These are phyloP conservation scores for Botrytis fragariae DNA, from an alignment of 2,329 filamentous ascomycete species.

Conservation along the genomic window DNA sequence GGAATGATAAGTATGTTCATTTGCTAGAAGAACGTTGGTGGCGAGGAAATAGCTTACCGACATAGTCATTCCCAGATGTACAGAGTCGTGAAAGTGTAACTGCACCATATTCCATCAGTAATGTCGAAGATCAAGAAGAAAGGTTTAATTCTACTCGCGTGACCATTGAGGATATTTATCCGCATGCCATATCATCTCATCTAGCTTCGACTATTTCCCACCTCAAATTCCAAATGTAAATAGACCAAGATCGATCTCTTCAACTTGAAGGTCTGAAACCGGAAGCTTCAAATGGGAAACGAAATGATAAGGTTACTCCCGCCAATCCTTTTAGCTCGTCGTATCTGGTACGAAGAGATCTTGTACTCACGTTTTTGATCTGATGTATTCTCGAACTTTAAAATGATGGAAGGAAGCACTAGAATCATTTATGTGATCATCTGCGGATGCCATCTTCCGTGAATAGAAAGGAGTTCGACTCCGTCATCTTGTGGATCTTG, in stretches of 20 bases:
- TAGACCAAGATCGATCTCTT: background rate
- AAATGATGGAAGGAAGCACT: background rate
- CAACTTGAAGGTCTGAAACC: background rate
- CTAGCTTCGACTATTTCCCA: background rate
- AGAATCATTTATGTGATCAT: background rate
- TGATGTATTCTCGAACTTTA: background rate
- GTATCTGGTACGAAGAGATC: background rate
- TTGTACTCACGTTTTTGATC: background rate
- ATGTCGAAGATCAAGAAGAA: background rate
- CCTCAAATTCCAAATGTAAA: background rate
- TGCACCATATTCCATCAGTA: background rate
- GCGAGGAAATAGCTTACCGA: background rate
- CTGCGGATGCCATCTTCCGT: background rate
- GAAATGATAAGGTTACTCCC: slow-evolving; percentile 4
- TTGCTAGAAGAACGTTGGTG: background rate
- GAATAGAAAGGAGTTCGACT: background rate
- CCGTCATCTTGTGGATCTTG: background rate
- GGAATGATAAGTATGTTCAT: background rate
- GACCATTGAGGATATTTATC: background rate
- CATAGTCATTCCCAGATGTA: too few relatives aligned
- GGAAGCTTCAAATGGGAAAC: background rate
- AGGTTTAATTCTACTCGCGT: background rate
- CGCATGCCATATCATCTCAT: background rate
- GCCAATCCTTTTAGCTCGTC: background rate
- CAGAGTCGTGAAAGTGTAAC: background rate